A percentile compares a stretch with the other conserved stretches of the same genome.
Conservation (phyloP, 257 asterid species). For the Galeopsis tetrahit region DNA sequence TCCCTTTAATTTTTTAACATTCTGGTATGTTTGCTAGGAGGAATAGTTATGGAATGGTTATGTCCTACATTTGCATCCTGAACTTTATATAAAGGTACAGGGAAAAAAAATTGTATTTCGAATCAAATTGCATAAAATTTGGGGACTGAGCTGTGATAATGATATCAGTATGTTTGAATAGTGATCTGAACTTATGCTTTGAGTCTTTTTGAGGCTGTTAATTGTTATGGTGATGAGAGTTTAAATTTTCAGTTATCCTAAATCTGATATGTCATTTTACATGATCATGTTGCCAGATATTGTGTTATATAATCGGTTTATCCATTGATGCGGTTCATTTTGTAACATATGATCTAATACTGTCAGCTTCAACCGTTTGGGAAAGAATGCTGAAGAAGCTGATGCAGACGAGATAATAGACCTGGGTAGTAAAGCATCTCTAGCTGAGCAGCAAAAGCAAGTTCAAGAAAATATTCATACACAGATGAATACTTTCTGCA, state of each 20-base stretch:
- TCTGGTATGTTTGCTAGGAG: neutral
- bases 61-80: neutral
- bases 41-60: neutral
- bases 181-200: slow-evolving; percentile 12
- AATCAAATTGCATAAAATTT: neutral
- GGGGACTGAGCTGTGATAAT: neutral
- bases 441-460: slow-evolving; percentile 74
- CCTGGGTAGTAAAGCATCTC: slow-evolving; percentile 71
- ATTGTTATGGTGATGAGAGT: neutral
- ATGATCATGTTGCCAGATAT: neutral
- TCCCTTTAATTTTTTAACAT: neutral
- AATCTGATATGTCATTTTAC: slow-evolving; percentile 13
- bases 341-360: slow-evolving; percentile 26
- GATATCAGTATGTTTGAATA: slow-evolving; percentile 13
- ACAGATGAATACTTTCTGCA: slow-evolving; percentile 59
- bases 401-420: slow-evolving; percentile 89
- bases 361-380: slow-evolving; percentile 81
- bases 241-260: neutral
- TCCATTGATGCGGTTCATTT: slow-evolving; percentile 13
- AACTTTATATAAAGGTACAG: neutral
- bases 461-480: slow-evolving; percentile 90
- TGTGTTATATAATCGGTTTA: slow-evolving; percentile 15
- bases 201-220: neutral
- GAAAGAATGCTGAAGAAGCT: slow-evolving; percentile 74
- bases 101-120: neutral